These are phyloP conservation scores for Pythium pectinolyticum DNA, from an alignment of 352 stramenopile genomes.

Conservation along the genomic window DNA sequence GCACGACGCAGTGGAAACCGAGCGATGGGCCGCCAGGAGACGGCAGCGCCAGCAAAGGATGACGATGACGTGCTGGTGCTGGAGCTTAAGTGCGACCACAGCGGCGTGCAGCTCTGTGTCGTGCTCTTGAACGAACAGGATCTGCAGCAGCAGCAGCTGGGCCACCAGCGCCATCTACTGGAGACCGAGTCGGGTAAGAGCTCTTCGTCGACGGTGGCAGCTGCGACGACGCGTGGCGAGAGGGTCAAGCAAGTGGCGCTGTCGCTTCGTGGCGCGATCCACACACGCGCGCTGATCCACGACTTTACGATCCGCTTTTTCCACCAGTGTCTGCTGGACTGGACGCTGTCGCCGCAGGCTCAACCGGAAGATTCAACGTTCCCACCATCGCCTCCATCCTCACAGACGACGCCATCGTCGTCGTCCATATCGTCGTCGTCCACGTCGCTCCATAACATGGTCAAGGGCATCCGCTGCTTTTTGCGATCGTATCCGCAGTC, in stretches of 20 bases:
- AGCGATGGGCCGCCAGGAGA: too few species aligned
- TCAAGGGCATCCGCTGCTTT: constrained; percentile 79
- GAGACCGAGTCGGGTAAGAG: too few species aligned
- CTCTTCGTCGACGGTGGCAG: too few species aligned
- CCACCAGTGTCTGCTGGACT: constrained; percentile 65
- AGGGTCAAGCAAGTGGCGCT: constrained; percentile 48
- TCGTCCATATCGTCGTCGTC: not conserved
- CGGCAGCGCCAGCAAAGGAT: too few species aligned
- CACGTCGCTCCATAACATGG: constrained; percentile 68
- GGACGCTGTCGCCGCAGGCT: constrained; percentile 23
- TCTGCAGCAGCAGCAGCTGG: constrained; percentile 60
- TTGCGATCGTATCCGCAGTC: constrained; percentile 53
- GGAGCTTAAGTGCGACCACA: constrained; percentile 74
- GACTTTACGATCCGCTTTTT: constrained; percentile 79
- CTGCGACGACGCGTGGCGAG: constrained; percentile 29
- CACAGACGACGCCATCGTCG: too few species aligned
- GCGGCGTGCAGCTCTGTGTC: constrained; percentile 60
- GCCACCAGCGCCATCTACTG: constrained; percentile 48
- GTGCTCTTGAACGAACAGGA: constrained; percentile 65
- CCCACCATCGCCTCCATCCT: not conserved
- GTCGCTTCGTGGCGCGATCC: constrained; percentile 51
- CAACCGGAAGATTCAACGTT: not conserved
- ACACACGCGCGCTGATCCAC: constrained; percentile 67
- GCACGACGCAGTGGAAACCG: constrained; percentile 12
- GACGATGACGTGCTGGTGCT: constrained; percentile 48